Evolutionary conservation across 2,329 filamentous ascomycete species (phyloP).

Genomic region (Calonectria naviculata): DNA sequence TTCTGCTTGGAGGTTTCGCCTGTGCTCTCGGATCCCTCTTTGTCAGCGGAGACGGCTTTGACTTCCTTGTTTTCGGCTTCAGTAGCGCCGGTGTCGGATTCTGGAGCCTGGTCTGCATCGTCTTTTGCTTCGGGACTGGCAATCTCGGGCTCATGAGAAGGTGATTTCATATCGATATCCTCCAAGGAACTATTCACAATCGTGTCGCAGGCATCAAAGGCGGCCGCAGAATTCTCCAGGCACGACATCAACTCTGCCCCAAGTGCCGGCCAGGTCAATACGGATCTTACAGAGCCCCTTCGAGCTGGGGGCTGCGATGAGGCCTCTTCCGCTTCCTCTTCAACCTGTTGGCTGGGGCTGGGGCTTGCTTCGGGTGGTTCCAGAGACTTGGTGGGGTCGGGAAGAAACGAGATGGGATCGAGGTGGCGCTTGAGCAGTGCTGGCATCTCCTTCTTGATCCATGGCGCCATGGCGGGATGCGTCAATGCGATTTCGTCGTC

Average conservation of each 20-base stretch:
- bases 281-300: conserved; percentile 24
- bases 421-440: conserved; percentile 62
- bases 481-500: conserved; percentile 66
- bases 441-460: conserved; percentile 63
- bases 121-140: conserved; percentile 22
- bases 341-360: conserved; percentile 14
- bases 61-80: conserved; percentile 12
- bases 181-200: conserved; percentile 40
- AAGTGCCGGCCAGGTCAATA: conserved; percentile 47
- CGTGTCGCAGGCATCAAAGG: conserved; percentile 44
- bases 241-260: conserved; percentile 48
- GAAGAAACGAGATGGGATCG: conserved; percentile 72
- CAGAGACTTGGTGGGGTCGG: conserved; percentile 59
- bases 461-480: conserved; percentile 71
- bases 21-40: conserved; percentile 31
- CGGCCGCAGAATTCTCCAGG: conserved; percentile 40
- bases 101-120: conserved; percentile 17
- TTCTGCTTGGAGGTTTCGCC: conserved; percentile 47
- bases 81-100: conserved; percentile 1
- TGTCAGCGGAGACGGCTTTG: conserved; percentile 31
- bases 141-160: conserved; percentile 28
- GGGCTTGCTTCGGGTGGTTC: conserved; percentile 43
- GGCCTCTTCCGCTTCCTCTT: conserved; percentile 33
- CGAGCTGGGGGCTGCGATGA: conserved; percentile 24
- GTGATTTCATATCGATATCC: conserved; percentile 38